phyloP scores from a whole-genome alignment of 2,329 filamentous ascomycete genomes.

The Phaeophleospora eucalypticola region DNA sequence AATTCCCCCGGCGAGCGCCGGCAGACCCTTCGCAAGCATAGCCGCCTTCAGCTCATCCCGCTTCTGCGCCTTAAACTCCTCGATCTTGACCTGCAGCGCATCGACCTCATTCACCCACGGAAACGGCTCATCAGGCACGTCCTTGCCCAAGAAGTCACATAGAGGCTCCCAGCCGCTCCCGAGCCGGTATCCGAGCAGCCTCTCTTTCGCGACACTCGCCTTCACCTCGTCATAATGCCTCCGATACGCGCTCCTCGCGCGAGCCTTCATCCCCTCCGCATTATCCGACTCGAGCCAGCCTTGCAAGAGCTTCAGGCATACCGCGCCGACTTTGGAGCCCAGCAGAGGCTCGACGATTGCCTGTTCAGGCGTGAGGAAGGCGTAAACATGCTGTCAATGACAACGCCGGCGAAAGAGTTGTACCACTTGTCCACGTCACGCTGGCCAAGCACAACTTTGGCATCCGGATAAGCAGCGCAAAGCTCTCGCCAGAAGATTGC shows the following conservation, averaged over 20 bases:
- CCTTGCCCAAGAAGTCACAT: constrained; percentile 26
- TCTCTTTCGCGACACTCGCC: constrained; percentile 4
- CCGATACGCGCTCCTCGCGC: constrained; percentile 3
- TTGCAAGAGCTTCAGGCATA: not conserved
- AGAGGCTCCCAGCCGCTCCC: constrained; percentile 29
- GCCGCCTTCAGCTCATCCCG: not conserved
- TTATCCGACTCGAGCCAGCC: not conserved
- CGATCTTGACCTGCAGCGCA: constrained; percentile 2
- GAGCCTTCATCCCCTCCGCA: not conserved
- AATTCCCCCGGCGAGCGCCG: too few species aligned
- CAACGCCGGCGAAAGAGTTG: not conserved
- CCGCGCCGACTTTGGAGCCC: not conserved
- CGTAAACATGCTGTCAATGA: not conserved
- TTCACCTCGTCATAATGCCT: constrained; percentile 10
- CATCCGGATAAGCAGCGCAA: too few species aligned
- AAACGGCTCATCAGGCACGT: constrained; percentile 21
- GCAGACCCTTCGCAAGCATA: not conserved
- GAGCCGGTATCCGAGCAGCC: constrained; percentile 20
- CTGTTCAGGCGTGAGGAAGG: not conserved
- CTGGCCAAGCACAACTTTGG: constrained; percentile 45
- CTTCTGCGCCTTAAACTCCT: not conserved
- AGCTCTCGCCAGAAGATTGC: constrained; percentile 15
- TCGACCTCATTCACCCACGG: constrained; percentile 17
- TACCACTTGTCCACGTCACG: constrained; percentile 47
- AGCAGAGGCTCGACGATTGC: not conserved